phyloP scores from a whole-genome alignment of 2,329 filamentous ascomycete genomes.

The Talaromyces rugulosus region DNA sequence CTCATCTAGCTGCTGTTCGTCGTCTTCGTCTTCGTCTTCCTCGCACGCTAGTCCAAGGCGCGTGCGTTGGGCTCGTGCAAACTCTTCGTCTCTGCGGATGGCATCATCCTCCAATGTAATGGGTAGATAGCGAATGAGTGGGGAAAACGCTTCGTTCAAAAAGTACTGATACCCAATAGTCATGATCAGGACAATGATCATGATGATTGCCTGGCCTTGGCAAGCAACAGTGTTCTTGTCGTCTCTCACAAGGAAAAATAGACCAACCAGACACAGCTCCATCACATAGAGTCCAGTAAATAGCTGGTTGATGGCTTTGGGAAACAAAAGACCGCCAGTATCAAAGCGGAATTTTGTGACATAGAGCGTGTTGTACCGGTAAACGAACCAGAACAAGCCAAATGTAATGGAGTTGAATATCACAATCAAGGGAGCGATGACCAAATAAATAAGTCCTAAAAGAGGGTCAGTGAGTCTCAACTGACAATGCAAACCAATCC shows the following conservation, averaged over 20 bases:
- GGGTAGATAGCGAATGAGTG: slow-evolving; percentile 81
- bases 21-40: slow-evolving; percentile 46
- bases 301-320: slow-evolving; percentile 87
- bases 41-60: slow-evolving; percentile 60
- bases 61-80: slow-evolving; percentile 70
- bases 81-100: slow-evolving; percentile 82
- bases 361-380: slow-evolving; percentile 95
- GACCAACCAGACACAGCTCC: slow-evolving; percentile 81
- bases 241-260: slow-evolving; percentile 76
- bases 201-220: slow-evolving; percentile 73
- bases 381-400: slow-evolving; percentile 83
- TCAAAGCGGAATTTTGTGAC: slow-evolving; percentile 86
- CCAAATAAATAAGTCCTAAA: slow-evolving; percentile 70
- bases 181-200: slow-evolving; percentile 69
- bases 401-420: slow-evolving; percentile 94
- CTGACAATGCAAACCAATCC: background rate
- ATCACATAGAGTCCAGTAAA: slow-evolving; percentile 95
- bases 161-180: slow-evolving; percentile 76
- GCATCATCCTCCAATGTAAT: slow-evolving; percentile 96
- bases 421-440: slow-evolving; percentile 85
- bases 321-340: slow-evolving; percentile 88
- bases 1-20: slow-evolving; percentile 16
- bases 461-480: slow-evolving; percentile 6
- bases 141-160: slow-evolving; percentile 77
- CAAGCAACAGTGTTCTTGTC: slow-evolving; percentile 54